Base-by-base conservation (phyloP, 2,329 filamentous ascomycete genomes). In the Hypoxylon sp. region DNA sequence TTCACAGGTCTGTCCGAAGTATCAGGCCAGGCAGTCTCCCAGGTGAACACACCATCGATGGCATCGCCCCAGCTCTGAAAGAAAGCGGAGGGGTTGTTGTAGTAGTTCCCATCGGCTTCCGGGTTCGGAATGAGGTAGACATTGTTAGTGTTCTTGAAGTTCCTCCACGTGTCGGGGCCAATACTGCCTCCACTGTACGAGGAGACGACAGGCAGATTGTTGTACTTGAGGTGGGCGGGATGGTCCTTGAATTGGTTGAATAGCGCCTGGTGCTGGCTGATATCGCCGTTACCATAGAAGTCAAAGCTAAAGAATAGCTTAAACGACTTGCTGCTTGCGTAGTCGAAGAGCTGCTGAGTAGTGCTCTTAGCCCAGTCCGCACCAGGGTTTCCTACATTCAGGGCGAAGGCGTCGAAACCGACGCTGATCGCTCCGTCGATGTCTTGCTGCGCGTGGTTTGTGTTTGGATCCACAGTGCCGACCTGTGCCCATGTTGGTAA, bases 291-390 rank as follows among this genome's bases (percentile, higher is more conserved):
- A 26, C 74, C 74, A 50, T 69, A 77, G 42, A 80, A 67, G 62
- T 81, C 80, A 65, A 81, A 75, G 60, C 78, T 80, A 69, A 81
- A 75, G 69, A 80, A 81, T 6, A 81, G 71, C 68, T 78, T 78
- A 71, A 81, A 79, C 37, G 72, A 59, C 59, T 69, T 75, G 37
- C 50, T 67, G 9, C 61, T 62, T 3, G 79, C 78, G 58, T 75
- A 71, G 51, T 74, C 70, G 73, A 80, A 80, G 33, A 81, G 72
- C 54, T 77, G 72, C 35, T 70, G 64, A 24, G 78, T 59, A 0
- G 77, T 72, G 57, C 69, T 70, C 4, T 53, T 50, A 5, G 76
- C 72, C 71, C 74, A 81, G 42, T 59, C 60, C 5, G 66, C 71
- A 5, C 47, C 68, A 3, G 78, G 74, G 39, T 61, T 58, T 24